These are phyloP conservation scores for Juglanconis sp. DNA, from an alignment of 2,329 filamentous ascomycete genomes.

Conservation along the genomic window DNA sequence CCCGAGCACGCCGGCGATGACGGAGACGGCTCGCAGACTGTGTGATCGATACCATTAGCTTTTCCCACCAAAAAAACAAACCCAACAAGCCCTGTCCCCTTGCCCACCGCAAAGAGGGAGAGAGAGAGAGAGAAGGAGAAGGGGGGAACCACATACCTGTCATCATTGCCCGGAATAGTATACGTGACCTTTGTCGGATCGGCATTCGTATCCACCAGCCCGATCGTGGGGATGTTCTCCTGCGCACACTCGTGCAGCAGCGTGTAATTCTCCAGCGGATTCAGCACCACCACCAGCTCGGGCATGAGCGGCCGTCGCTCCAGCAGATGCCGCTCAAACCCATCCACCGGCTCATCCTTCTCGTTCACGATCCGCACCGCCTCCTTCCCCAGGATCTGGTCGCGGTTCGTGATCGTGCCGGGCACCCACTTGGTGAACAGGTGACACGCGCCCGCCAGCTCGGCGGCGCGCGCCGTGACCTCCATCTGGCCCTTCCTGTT, in stretches of 20 bases:
- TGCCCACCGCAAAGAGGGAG: not conserved
- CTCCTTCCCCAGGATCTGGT: slow-evolving; percentile 76
- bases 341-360: slow-evolving; percentile 56
- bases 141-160: slow-evolving; percentile 58
- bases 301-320: slow-evolving; percentile 70
- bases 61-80: too few species aligned
- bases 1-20: slow-evolving; percentile 83
- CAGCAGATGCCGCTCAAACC: slow-evolving; percentile 64
- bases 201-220: slow-evolving; percentile 88
- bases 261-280: slow-evolving; percentile 88
- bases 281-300: slow-evolving; percentile 88
- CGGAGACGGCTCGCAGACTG: slow-evolving; percentile 75
- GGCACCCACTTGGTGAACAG: slow-evolving; percentile 92
- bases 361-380: slow-evolving; percentile 74
- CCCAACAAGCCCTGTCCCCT: slow-evolving; percentile 21
- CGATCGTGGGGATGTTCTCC: slow-evolving; percentile 88
- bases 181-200: slow-evolving; percentile 95
- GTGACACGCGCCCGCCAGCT: slow-evolving; percentile 76
- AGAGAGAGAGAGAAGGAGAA: too few species aligned
- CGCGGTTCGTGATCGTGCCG: slow-evolving; percentile 86
- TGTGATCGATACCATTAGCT: too few species aligned
- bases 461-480: slow-evolving; percentile 76
- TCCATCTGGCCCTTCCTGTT: slow-evolving; percentile 79
- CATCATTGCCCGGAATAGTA: slow-evolving; percentile 93
- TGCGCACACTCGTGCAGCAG: slow-evolving; percentile 87